phyloP scores from a whole-genome alignment of 1,284 basidiomycete species.

The Paramarasmius palmivorus region DNA sequence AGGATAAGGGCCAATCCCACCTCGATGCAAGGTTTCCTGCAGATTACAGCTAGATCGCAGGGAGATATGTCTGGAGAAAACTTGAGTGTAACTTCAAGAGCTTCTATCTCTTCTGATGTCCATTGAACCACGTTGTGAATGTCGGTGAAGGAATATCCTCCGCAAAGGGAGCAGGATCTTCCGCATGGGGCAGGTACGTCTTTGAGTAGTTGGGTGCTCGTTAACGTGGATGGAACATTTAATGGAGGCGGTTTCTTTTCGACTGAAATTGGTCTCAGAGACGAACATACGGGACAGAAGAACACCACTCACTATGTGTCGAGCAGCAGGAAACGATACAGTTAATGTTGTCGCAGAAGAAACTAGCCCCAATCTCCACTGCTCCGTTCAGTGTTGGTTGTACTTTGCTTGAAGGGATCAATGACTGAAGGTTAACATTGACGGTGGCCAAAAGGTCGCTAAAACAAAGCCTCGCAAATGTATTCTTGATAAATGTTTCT shows the following conservation, averaged over 20 bases:
- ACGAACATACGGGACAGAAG: not conserved
- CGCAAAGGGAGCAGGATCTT: constrained; percentile 34
- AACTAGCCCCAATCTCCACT: constrained; percentile 24
- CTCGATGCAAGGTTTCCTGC: constrained; percentile 44
- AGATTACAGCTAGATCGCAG: constrained; percentile 45
- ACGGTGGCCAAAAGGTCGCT: not conserved
- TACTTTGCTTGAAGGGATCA: not conserved
- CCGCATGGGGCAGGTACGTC: constrained; percentile 33
- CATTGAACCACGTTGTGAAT: not conserved
- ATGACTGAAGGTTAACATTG: not conserved
- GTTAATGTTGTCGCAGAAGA: constrained; percentile 54
- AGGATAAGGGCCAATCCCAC: no score
- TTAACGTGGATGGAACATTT: constrained; percentile 21
- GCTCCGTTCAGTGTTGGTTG: constrained; percentile 10
- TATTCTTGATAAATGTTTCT: constrained; percentile 27
- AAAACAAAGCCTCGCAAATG: not conserved
- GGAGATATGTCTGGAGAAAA: constrained; percentile 37
- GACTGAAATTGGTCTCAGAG: constrained; percentile 22
- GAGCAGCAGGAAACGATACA: constrained; percentile 53
- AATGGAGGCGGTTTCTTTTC: constrained; percentile 32
- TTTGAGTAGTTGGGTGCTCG: constrained; percentile 22
- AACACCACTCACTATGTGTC: constrained; percentile 44
- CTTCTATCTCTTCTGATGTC: constrained; percentile 21
- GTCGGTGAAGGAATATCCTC: not conserved
- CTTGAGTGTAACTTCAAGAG: constrained; percentile 30